Evolutionary conservation across 257 asterid species (phyloP).

Genomic region (Petunia axillaris): DNA sequence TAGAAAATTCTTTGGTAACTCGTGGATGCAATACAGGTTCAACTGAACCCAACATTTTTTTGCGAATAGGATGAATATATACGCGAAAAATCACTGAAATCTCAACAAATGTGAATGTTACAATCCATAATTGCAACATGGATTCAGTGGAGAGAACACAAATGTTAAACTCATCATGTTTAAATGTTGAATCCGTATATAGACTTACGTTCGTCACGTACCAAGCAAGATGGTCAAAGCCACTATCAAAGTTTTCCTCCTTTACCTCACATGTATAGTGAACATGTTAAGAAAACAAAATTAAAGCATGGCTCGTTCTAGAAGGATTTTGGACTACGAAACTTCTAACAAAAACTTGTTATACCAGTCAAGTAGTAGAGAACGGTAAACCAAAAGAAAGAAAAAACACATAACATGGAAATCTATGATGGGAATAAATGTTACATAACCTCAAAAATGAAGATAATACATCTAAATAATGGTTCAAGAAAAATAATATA

Average conservation of each 20-base stretch:
- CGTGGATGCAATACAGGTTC: too few relatives aligned
- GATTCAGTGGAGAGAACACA: too few relatives aligned
- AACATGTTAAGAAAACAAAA: neutral
- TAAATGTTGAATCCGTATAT: too few relatives aligned
- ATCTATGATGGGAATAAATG: neutral
- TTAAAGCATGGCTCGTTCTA: neutral
- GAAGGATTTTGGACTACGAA: too few relatives aligned
- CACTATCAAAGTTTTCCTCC: neutral
- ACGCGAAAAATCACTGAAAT: too few relatives aligned
- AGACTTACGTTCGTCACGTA: neutral
- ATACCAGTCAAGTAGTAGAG: neutral
- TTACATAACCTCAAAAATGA: neutral
- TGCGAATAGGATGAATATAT: too few relatives aligned
- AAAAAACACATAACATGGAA: slow-evolving; percentile 7
- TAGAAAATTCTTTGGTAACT: too few relatives aligned
- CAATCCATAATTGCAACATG: too few relatives aligned
- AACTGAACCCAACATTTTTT: too few relatives aligned
- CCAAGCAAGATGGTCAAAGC: neutral
- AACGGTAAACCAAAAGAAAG: neutral
- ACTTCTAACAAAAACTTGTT: too few relatives aligned
- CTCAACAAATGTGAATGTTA: too few relatives aligned
- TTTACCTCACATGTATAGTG: neutral
- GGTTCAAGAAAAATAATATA: neutral
- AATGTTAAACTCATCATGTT: too few relatives aligned
- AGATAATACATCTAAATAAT: neutral